These are phyloP conservation scores for Torulaspora gathmanii DNA, from an alignment of 805 yeast genomes.

Conservation along the genomic window DNA sequence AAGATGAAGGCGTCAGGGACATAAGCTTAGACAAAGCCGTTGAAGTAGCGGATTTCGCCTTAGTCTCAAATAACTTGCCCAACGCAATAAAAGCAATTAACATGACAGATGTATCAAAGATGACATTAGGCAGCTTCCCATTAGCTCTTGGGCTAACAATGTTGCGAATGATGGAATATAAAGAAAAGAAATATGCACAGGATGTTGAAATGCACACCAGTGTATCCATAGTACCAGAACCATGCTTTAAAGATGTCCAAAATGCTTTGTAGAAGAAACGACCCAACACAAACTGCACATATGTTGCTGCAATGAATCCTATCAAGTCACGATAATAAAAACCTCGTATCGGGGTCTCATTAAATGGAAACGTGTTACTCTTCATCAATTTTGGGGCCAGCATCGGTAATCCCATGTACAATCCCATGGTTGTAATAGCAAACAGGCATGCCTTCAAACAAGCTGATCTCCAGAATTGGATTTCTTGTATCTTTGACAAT, in stretches of 20 bases:
- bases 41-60: slow-evolving; percentile 91
- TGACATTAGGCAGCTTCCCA: slow-evolving; percentile 52
- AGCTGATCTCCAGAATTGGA: slow-evolving; percentile 60
- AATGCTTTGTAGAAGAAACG: slow-evolving; percentile 61
- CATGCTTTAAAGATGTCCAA: slow-evolving; percentile 57
- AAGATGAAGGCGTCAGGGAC: slow-evolving; percentile 72
- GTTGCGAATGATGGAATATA: slow-evolving; percentile 52
- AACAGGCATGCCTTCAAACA: slow-evolving; percentile 48
- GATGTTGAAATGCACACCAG: slow-evolving; percentile 78
- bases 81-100: slow-evolving; percentile 74
- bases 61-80: slow-evolving; percentile 88
- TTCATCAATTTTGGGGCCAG: slow-evolving; percentile 26
- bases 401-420: slow-evolving; percentile 47
- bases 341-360: slow-evolving; percentile 20
- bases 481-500: slow-evolving; percentile 66
- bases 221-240: slow-evolving; percentile 87
- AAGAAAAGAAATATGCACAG: slow-evolving; percentile 71
- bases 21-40: slow-evolving; percentile 78
- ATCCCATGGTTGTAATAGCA: slow-evolving; percentile 58
- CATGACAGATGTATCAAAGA: slow-evolving; percentile 88
- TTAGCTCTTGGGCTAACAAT: slow-evolving; percentile 33
- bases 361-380: slow-evolving; percentile 36
- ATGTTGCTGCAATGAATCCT: slow-evolving; percentile 62
- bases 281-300: slow-evolving; percentile 64
- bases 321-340: slow-evolving; percentile 40